Conservation (phyloP, 2,329 filamentous ascomycete genomes). For the Lachnellula occidentalis region DNA sequence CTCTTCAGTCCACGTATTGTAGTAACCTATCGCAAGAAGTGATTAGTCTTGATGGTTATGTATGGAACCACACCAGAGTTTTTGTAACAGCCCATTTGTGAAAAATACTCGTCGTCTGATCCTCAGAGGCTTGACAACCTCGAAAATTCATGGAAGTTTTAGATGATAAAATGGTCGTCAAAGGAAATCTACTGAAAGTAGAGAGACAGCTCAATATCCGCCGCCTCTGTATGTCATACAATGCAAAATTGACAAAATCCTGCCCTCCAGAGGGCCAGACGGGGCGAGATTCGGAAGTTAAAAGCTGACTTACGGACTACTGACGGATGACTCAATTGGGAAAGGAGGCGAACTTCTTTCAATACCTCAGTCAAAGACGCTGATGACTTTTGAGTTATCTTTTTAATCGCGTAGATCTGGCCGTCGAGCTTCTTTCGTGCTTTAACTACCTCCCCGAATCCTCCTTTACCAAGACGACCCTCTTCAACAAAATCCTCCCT, state of each 20-base stretch:
- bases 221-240: too few relatives aligned
- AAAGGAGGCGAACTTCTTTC: conserved; percentile 81
- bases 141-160: neutral
- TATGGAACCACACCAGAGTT: too few relatives aligned
- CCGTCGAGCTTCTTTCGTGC: conserved; percentile 91
- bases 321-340: conserved; percentile 83
- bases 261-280: too few relatives aligned
- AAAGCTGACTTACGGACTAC: conserved; percentile 37
- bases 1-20: conserved; percentile 90
- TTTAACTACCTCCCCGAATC: conserved; percentile 94
- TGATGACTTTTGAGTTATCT: conserved; percentile 78
- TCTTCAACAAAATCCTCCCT: conserved; percentile 86
- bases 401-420: conserved; percentile 93
- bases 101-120: too few relatives aligned
- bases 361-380: conserved; percentile 75
- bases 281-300: too few relatives aligned
- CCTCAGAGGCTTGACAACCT: neutral
- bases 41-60: neutral
- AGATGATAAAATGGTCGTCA: neutral
- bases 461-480: conserved; percentile 82
- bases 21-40: conserved; percentile 66
- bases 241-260: too few relatives aligned
- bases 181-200: too few relatives aligned
- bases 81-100: neutral
- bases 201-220: too few relatives aligned